A percentile compares a stretch with the other conserved stretches of the same genome.
Evolutionary conservation across 352 stramenopile genomes (phyloP).

Genomic region (Elongisporangium senticosum): DNA sequence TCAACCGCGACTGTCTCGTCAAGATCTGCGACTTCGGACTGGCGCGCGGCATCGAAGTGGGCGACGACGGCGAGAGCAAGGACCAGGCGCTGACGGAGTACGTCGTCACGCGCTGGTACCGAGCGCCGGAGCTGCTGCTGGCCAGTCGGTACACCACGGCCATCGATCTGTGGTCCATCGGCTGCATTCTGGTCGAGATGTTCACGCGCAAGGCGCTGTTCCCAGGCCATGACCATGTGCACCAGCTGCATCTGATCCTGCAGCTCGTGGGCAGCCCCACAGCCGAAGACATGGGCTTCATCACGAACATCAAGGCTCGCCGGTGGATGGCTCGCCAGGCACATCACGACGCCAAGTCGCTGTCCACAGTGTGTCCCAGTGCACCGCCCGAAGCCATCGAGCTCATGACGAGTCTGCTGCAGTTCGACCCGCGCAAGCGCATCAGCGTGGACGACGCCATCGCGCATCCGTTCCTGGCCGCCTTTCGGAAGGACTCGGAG

Average conservation of each 20-base stretch:
- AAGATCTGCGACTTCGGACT: slow-evolving; percentile 91
- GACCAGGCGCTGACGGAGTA: slow-evolving; percentile 85
- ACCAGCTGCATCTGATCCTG: slow-evolving; percentile 88
- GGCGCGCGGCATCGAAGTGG: slow-evolving; percentile 63
- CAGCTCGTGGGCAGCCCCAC: slow-evolving; percentile 63
- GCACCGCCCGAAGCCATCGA: slow-evolving; percentile 68
- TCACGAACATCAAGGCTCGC: slow-evolving; percentile 81
- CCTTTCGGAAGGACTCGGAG: slow-evolving; percentile 46
- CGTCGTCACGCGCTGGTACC: slow-evolving; percentile 93
- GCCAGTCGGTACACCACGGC: slow-evolving; percentile 93
- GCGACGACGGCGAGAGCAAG: slow-evolving; percentile 27
- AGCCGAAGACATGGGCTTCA: slow-evolving; percentile 63
- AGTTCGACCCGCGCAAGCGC: slow-evolving; percentile 85
- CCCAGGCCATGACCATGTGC: slow-evolving; percentile 78
- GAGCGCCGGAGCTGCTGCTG: slow-evolving; percentile 91
- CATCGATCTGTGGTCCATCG: slow-evolving; percentile 95
- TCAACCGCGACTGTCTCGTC: slow-evolving; percentile 89
- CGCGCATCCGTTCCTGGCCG: slow-evolving; percentile 68
- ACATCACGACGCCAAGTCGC: slow-evolving; percentile 42
- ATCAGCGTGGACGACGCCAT: slow-evolving; percentile 71
- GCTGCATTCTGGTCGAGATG: slow-evolving; percentile 99
- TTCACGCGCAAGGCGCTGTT: slow-evolving; percentile 85
- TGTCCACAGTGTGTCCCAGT: slow-evolving; percentile 44
- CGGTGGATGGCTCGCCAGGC: slow-evolving; percentile 79
- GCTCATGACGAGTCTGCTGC: slow-evolving; percentile 80